Evolutionary conservation across 495 filamentous ascomycete species (phyloP), one percentile per base, ranked within the genome.

Genomic region (Podospora pseudopauciseta): DNA sequence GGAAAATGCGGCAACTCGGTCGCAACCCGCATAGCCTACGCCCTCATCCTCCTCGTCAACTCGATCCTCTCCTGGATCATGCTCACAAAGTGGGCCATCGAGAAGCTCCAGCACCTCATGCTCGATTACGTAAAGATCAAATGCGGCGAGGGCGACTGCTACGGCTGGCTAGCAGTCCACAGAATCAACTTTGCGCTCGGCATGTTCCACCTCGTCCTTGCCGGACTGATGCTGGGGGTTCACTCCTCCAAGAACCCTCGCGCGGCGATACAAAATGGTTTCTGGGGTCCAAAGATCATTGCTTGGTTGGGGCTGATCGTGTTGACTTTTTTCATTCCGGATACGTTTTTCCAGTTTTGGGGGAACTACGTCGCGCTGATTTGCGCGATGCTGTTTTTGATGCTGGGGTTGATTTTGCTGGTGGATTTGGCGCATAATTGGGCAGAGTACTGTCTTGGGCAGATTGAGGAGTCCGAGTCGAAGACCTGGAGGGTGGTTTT

Each of bases 31-130:
- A 97, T 99, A 79, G 94, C 91, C 75, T 99, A 98, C 80, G 95
- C 96, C 71, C 87, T 97, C 76, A 91, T 99, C 73, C 92, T 99
- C 65, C 86, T 98, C 70, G 79, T 97, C 81, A 98, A 99, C 86
- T 97, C 93, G 60, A 96, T 97, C 69, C 77, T 96, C 60, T 94
- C 96, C 32, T 99, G 95, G 95, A 91, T 99, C 44, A 96, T 98
- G 93, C 94, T 98, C 85, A 98, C 95, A 9, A 92, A 93, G 68
- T 99, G 96, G 95, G 95, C 95, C 18, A 89, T 97, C 77, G 93
- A 97, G 73, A 97, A 97, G 75, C 83, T 99, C 11, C 89, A 97
- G 76, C 87, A 94, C 70, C 79, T 98, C 60, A 94, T 93, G 32
- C 83, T 99, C 62, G 93, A 98, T 80, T 97, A 97, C 75, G 93